These are phyloP conservation scores for Boletus vermiculosoides DNA, from an alignment of 768 basidiomycete genomes.

Conservation along the genomic window DNA sequence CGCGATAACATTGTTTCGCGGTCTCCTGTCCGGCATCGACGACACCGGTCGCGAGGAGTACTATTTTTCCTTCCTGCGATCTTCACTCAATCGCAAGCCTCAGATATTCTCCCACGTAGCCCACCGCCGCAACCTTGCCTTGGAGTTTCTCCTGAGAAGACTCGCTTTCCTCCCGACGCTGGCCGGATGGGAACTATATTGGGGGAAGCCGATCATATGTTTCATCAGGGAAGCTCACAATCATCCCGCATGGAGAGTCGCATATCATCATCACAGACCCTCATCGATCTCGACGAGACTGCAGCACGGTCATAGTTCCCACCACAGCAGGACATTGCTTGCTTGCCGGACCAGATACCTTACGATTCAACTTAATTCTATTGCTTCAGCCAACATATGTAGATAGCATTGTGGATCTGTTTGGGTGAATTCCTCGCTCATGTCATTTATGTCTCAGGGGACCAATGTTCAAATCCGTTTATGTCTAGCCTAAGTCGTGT, in stretches of 20 bases:
- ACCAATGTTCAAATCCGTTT: neutral
- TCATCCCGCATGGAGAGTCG: slow-evolving; percentile 29
- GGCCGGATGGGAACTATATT: slow-evolving; percentile 30
- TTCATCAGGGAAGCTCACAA: slow-evolving; percentile 32
- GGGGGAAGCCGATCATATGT: slow-evolving; percentile 20
- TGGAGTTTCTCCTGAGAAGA: slow-evolving; percentile 46
- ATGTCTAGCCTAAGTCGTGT: neutral
- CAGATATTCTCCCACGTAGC: slow-evolving; percentile 32
- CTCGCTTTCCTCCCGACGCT: slow-evolving; percentile 36
- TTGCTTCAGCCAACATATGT: slow-evolving; percentile 33
- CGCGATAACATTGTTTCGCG: slow-evolving; percentile 40
- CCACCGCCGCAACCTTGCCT: slow-evolving; percentile 30
- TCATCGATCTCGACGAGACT: slow-evolving; percentile 31
- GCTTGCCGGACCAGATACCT: slow-evolving; percentile 18
- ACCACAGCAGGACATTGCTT: slow-evolving; percentile 10
- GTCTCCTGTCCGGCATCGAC: slow-evolving; percentile 47
- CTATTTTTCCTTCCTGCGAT: slow-evolving; percentile 83
- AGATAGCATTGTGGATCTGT: slow-evolving; percentile 20
- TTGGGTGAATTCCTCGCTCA: slow-evolving; percentile 9
- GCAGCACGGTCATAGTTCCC: slow-evolving; percentile 21
- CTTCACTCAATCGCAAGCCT: slow-evolving; percentile 49
- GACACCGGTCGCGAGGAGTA: slow-evolving; percentile 56
- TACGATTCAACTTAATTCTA: slow-evolving; percentile 29
- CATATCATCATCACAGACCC: slow-evolving; percentile 27
- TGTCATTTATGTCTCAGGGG: slow-evolving; percentile 10